phyloP scores from a whole-genome alignment of 495 filamentous ascomycete genomes.

The Xylaria palmicola region DNA sequence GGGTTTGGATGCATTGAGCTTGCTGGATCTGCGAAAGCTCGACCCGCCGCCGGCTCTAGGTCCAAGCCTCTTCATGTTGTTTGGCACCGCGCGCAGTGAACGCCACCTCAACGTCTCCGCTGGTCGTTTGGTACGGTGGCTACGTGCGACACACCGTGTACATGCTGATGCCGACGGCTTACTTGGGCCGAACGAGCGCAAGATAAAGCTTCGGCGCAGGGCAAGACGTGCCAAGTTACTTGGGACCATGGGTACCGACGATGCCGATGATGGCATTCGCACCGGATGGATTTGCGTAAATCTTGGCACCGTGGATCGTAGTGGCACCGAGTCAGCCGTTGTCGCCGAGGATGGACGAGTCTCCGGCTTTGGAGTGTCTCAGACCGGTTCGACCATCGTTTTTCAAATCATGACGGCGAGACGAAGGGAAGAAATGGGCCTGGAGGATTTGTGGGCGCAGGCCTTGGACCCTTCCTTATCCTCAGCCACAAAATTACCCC shows the following conservation, averaged over 20 bases:
- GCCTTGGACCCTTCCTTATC: conserved; percentile 44
- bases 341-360: conserved; percentile 45
- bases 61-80: conserved; percentile 83
- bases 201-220: conserved; percentile 77
- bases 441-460: conserved; percentile 76
- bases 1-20: conserved; percentile 72
- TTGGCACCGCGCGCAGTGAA: conserved; percentile 90
- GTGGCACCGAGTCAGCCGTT: conserved; percentile 41
- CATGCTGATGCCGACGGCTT: conserved; percentile 80
- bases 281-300: conserved; percentile 98
- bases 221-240: conserved; percentile 75
- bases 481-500: conserved; percentile 27
- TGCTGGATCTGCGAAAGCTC: conserved; percentile 79
- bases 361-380: conserved; percentile 74
- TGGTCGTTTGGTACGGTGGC: conserved; percentile 82
- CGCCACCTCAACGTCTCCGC: conserved; percentile 92
- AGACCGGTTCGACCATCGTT: conserved; percentile 61
- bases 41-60: conserved; percentile 87
- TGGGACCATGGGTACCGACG: conserved; percentile 48
- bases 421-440: conserved; percentile 76
- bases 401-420: conserved; percentile 88
- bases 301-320: conserved; percentile 64
- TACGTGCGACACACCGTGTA: conserved; percentile 69
- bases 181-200: conserved; percentile 85
- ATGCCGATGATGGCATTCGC: conserved; percentile 73